phyloP scores from a whole-genome alignment of 257 asterid genomes.

The Gardenia jasminoides region DNA sequence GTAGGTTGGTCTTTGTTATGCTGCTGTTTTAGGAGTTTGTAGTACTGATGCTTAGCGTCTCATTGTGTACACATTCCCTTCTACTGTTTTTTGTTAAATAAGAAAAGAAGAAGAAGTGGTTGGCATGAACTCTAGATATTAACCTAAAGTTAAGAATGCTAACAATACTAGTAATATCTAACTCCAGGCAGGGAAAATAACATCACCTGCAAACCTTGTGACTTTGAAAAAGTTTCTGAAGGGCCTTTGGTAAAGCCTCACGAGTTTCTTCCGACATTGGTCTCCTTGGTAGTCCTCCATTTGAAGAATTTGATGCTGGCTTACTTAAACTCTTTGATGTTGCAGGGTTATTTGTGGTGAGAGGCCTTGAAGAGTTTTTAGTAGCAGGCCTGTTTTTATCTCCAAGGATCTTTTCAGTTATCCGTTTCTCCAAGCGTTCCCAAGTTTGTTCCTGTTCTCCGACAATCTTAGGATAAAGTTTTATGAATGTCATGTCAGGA shows the following conservation, averaged over 20 bases:
- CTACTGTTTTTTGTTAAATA: too few relatives aligned
- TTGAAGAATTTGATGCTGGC: constrained; percentile 32
- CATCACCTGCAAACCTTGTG: constrained; percentile 84
- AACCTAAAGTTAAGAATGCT: neutral
- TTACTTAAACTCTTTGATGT: constrained; percentile 32
- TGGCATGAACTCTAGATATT: too few relatives aligned
- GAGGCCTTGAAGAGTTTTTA: constrained; percentile 35
- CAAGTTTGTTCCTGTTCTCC: constrained; percentile 53
- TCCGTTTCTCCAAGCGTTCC: constrained; percentile 42
- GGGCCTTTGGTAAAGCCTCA: constrained; percentile 57
- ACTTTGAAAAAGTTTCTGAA: constrained; percentile 54
- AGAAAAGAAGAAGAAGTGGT: too few relatives aligned
- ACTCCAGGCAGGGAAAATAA: constrained; percentile 15
- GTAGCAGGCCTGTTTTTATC: constrained; percentile 30
- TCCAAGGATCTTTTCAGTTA: constrained; percentile 23
- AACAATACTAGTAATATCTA: neutral
- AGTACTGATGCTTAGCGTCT: too few relatives aligned
- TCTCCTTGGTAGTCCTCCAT: constrained; percentile 32
- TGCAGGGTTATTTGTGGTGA: constrained; percentile 24
- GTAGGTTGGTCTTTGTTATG: too few relatives aligned
- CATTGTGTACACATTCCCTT: too few relatives aligned
- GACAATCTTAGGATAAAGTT: constrained; percentile 48
- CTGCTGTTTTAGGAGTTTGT: too few relatives aligned
- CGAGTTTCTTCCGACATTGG: constrained; percentile 63
- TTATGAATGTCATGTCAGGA: constrained; percentile 59